Percentiles rank a stretch among this genome's conserved stretches.
These are phyloP conservation scores for Phytophthora chlamydospora DNA, from an alignment of 352 stramenopile genomes.

Conservation along the genomic window DNA sequence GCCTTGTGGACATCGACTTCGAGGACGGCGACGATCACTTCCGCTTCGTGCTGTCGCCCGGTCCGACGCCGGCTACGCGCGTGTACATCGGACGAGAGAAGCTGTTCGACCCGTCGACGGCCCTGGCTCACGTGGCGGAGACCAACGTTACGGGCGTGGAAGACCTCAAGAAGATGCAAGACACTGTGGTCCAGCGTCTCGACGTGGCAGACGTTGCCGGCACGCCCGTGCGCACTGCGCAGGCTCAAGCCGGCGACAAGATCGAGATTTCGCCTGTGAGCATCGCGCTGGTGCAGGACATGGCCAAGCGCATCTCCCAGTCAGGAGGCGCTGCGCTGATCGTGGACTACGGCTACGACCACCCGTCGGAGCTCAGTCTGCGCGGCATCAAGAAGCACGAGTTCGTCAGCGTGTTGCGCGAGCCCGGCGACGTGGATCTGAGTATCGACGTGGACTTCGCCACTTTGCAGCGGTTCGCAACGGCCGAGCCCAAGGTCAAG, in stretches of 20 bases:
- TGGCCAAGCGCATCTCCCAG: conserved; percentile 87
- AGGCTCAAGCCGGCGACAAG: conserved; percentile 81
- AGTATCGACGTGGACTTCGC: conserved; percentile 92
- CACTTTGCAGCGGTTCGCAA: conserved; percentile 75
- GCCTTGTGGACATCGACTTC: conserved; percentile 92
- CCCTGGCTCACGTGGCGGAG: conserved; percentile 34
- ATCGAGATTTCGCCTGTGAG: conserved; percentile 95
- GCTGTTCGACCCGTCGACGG: conserved; percentile 64
- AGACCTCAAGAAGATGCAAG: conserved; percentile 36
- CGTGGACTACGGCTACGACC: conserved; percentile 96
- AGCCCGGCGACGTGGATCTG: conserved; percentile 93
- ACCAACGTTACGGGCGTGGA: conserved; percentile 34
- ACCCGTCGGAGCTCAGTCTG: conserved; percentile 89
- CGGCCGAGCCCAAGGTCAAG: conserved; percentile 55
- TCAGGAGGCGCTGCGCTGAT: conserved; percentile 90
- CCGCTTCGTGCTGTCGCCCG: conserved; percentile 93
- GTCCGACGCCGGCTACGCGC: conserved; percentile 89
- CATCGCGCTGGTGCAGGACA: conserved; percentile 92
- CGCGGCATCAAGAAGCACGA: conserved; percentile 94
- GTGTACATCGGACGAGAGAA: conserved; percentile 89
- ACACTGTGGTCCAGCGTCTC: conserved; percentile 42
- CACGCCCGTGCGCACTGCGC: conserved; percentile 51
- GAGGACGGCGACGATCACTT: conserved; percentile 88
- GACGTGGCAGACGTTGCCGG: conserved; percentile 51
- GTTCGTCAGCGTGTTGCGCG: conserved; percentile 93